Evolutionary conservation across 2,329 filamentous ascomycete genomes (phyloP).

Genomic region (Aspergillus alliaceus): DNA sequence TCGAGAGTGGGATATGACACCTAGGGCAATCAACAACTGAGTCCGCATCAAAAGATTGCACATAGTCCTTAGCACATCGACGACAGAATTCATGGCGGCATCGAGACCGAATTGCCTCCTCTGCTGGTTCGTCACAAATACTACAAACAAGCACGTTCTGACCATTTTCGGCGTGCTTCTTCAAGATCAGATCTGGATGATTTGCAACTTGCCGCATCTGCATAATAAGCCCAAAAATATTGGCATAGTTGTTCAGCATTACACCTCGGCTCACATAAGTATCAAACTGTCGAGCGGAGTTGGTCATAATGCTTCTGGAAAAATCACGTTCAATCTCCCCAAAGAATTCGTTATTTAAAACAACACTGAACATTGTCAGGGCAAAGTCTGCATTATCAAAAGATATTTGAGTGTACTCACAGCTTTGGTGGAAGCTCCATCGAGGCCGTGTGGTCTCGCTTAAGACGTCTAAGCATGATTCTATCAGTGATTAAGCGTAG

Average conservation of each 20-base stretch:
- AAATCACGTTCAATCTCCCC: conserved; percentile 96
- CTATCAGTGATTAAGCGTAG: conserved; percentile 84
- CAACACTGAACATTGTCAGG: conserved; percentile 52
- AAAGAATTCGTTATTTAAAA: conserved; percentile 93
- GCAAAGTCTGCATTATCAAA: not conserved
- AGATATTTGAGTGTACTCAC: conserved; percentile 22
- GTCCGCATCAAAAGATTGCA: conserved; percentile 69
- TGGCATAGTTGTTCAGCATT: conserved; percentile 95
- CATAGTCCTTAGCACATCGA: conserved; percentile 74
- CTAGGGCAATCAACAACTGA: conserved; percentile 69
- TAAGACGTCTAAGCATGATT: conserved; percentile 94
- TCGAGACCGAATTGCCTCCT: conserved; percentile 87
- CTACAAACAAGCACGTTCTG: conserved; percentile 90
- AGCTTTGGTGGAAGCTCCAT: conserved; percentile 98
- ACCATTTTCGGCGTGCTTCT: conserved; percentile 80
- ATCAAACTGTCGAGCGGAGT: conserved; percentile 83
- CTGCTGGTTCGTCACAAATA: conserved; percentile 94
- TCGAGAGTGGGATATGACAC: conserved; percentile 85
- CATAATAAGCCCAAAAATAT: conserved; percentile 98
- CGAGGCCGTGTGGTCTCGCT: conserved; percentile 86
- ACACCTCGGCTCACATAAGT: conserved; percentile 67
- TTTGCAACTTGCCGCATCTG: conserved; percentile 98
- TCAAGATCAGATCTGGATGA: conserved; percentile 89
- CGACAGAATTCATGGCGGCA: conserved; percentile 94
- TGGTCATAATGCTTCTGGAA: conserved; percentile 92